Base-by-base conservation (phyloP, 495 filamentous ascomycete genomes). In the Lasiosphaeria ovina region DNA sequence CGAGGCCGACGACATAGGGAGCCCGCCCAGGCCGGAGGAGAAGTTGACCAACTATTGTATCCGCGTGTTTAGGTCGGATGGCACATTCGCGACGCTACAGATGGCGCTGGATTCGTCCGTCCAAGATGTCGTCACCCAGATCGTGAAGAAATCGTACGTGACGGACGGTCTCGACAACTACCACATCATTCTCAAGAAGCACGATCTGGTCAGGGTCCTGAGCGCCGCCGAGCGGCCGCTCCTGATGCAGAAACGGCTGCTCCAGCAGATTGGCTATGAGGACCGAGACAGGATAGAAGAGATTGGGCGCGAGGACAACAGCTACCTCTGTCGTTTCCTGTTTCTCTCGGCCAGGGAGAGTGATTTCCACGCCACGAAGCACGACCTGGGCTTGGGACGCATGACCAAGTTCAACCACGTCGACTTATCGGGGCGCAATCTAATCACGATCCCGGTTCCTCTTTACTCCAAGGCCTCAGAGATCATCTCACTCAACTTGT, bases 281-380 rank as follows among this genome's bases (percentile, higher is more conserved):
- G 82, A 88, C 35, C 85, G 84, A 31, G 95, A 99, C 69, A 84
- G 84, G 44, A 85, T 98, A 47, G 93, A 97, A 67, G 94, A 97
- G 59, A 86, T 99, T 55, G 94, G 94, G n/a, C 85, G 94, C 49
- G 94, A 99, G 71, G 94, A 99, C 73, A 95, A 97, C 72, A 93
- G 92, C 66, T 98, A 98, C 65, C 81, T 99, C 6, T 93, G 93
- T 66, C 91, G 94, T 7, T 98, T 98, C 75, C 89, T 92, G 32
- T 99, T 98, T 71, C 78, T 97, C 53, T 91, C 93, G 9, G 89
- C 88, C 10, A 89, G 91, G 60, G 85, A 96, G 66, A 91, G 85
- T 71, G 90, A 90, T n/a, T 92, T 89, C 71, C 76, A 79, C 35
- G 69, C 75, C 49, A 66, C 67, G 35, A 72, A 75, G 3, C 74